phyloP scores from a whole-genome alignment of 148 eudicot species.

The Mesembryanthemum crystallinum region DNA sequence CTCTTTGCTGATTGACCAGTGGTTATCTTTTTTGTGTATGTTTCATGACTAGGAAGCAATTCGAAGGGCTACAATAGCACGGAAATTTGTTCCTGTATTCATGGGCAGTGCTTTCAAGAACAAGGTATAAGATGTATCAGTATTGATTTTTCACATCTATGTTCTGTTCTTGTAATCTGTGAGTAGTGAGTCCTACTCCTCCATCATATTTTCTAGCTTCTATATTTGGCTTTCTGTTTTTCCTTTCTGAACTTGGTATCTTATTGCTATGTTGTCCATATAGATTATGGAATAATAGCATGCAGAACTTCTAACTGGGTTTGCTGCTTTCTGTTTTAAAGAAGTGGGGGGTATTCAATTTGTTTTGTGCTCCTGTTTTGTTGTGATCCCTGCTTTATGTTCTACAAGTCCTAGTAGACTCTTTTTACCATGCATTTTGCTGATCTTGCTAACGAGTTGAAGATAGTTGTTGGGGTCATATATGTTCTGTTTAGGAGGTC shows the following conservation, averaged over 20 bases:
- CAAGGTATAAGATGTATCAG: slow-evolving; percentile 51
- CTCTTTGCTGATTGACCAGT: neutral
- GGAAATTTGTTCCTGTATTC: slow-evolving; percentile 87
- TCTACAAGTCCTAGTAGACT: neutral
- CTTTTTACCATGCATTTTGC: neutral
- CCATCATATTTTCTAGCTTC: neutral
- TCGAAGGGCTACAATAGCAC: slow-evolving; percentile 82
- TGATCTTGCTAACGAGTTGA: neutral
- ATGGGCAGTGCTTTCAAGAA: slow-evolving; percentile 99
- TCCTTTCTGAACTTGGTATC: neutral
- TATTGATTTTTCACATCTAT: neutral
- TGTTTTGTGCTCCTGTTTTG: neutral
- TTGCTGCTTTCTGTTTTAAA: neutral
- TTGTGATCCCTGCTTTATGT: neutral
- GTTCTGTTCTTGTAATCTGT: neutral
- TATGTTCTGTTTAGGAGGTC: neutral
- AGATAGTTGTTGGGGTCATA: neutral
- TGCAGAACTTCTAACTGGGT: neutral
- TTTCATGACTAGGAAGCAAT: slow-evolving; percentile 68
- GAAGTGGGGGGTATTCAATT: neutral
- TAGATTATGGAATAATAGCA: neutral
- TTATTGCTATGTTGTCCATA: neutral
- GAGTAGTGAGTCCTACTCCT: neutral
- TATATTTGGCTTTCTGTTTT: neutral
- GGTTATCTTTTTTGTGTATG: slow-evolving; percentile 2